A percentile compares a stretch with the other conserved stretches of the same genome.
These are phyloP conservation scores for Trametes cingulata DNA, from an alignment of 768 basidiomycete species.

Conservation along the genomic window DNA sequence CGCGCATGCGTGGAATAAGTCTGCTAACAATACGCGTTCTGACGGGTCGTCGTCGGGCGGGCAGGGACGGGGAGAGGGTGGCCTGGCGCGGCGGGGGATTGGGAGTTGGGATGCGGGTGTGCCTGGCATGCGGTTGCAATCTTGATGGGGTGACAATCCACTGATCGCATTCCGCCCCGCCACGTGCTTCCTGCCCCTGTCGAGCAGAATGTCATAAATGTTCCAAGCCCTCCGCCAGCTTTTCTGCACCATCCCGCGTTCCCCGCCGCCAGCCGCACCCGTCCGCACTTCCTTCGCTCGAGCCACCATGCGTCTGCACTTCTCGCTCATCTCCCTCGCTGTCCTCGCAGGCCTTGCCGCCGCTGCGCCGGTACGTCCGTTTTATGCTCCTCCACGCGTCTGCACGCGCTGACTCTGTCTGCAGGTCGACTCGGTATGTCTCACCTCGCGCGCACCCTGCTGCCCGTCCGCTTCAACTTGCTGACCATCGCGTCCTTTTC, in stretches of 20 bases:
- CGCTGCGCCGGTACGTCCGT: conserved; percentile 25
- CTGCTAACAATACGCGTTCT: neutral
- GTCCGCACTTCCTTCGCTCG: neutral
- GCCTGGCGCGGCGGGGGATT: too few relatives aligned
- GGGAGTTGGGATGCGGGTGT: conserved; percentile 3
- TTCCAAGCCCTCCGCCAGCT: conserved; percentile 1
- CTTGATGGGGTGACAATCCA: conserved; percentile 19
- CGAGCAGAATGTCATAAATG: conserved; percentile 15
- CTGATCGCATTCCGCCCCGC: conserved; percentile 11
- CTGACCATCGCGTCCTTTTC: neutral
- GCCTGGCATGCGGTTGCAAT: conserved; percentile 22
- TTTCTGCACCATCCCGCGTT: conserved; percentile 3
- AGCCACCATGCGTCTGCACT: conserved; percentile 24
- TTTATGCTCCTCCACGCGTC: neutral
- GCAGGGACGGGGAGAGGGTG: neutral
- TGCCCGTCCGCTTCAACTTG: neutral
- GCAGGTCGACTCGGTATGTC: conserved; percentile 12
- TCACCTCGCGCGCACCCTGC: neutral
- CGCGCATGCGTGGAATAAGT: neutral
- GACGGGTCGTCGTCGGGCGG: neutral
- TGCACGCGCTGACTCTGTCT: neutral
- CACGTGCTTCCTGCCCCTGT: conserved; percentile 15
- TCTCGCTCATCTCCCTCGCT: conserved; percentile 24
- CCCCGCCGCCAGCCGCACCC: neutral
- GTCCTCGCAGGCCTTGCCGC: conserved; percentile 26